These are phyloP conservation scores for Bertia moriformis DNA, from an alignment of 2,329 filamentous ascomycete species.

Conservation along the genomic window DNA sequence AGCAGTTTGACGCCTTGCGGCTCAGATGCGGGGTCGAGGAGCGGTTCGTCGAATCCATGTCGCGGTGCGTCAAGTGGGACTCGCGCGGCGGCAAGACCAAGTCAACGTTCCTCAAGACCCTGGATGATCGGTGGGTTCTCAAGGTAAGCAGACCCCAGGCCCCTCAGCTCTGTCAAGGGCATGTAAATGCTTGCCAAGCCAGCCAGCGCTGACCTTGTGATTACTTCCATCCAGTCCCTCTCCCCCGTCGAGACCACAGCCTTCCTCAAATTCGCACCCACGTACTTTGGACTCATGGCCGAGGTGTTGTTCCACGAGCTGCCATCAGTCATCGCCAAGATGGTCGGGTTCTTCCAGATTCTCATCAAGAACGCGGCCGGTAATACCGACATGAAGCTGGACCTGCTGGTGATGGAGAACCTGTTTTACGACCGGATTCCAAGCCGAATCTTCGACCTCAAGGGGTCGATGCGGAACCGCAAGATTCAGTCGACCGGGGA, in stretches of 20 bases:
- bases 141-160: too few relatives aligned
- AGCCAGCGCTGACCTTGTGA: constrained; percentile 51
- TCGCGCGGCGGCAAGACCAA: constrained; percentile 96
- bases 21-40: constrained; percentile 86
- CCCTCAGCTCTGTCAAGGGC: constrained; percentile 58
- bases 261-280: constrained; percentile 87
- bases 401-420: constrained; percentile 91
- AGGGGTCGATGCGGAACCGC: constrained; percentile 95
- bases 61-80: constrained; percentile 92
- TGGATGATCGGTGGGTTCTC: constrained; percentile 76
- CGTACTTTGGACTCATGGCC: constrained; percentile 95
- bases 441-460: constrained; percentile 84
- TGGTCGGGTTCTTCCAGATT: constrained; percentile 96
- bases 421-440: constrained; percentile 89
- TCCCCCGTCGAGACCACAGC: constrained; percentile 85
- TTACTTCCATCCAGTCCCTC: constrained; percentile 69
- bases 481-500: constrained; percentile 93
- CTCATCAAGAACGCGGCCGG: constrained; percentile 90
- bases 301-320: constrained; percentile 90
- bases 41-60: constrained; percentile 86
- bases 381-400: constrained; percentile 84
- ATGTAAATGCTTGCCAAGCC: constrained; percentile 58
- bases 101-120: constrained; percentile 88
- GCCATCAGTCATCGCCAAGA: constrained; percentile 94
- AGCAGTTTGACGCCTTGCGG: constrained; percentile 89